Evolutionary conservation across 495 filamentous ascomycete species (phyloP).

Genomic region (Trichoderma orchidacearum): DNA sequence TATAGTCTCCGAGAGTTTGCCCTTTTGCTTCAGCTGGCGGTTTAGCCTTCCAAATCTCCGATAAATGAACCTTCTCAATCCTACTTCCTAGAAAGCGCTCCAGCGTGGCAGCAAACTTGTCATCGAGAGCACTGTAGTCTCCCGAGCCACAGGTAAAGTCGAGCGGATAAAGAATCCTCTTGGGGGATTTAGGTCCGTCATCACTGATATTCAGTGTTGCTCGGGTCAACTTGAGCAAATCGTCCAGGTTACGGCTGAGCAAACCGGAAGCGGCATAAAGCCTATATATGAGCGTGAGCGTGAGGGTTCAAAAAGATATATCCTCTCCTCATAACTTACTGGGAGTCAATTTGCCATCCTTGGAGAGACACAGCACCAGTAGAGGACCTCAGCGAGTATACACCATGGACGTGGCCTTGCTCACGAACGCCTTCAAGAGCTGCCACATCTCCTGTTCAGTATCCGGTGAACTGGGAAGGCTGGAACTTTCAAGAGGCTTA

Average conservation of each 20-base stretch:
- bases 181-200: neutral
- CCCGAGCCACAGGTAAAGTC: conserved; percentile 2
- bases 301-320: neutral
- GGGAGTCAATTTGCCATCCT: conserved; percentile 5
- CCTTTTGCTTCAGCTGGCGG: neutral
- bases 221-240: conserved; percentile 1
- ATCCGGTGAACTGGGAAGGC: neutral
- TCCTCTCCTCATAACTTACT: conserved; percentile 2
- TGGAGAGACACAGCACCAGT: conserved; percentile 3
- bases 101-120: neutral
- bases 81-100: neutral
- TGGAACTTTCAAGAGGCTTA: neutral
- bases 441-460: neutral
- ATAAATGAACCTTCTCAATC: neutral
- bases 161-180: conserved; percentile 3
- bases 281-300: conserved; percentile 4
- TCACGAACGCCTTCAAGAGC: conserved; percentile 8
- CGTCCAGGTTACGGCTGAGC: conserved; percentile 4
- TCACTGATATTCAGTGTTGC: neutral
- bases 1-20: conserved; percentile 4
- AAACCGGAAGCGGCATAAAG: conserved; percentile 4
- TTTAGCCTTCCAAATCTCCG: neutral
- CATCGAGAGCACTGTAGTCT: neutral
- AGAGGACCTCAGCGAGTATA: conserved; percentile 9
- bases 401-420: conserved; percentile 8